Evolutionary conservation across 441 rosid species (phyloP).

Genomic region (Pelargonium fulgidum): DNA sequence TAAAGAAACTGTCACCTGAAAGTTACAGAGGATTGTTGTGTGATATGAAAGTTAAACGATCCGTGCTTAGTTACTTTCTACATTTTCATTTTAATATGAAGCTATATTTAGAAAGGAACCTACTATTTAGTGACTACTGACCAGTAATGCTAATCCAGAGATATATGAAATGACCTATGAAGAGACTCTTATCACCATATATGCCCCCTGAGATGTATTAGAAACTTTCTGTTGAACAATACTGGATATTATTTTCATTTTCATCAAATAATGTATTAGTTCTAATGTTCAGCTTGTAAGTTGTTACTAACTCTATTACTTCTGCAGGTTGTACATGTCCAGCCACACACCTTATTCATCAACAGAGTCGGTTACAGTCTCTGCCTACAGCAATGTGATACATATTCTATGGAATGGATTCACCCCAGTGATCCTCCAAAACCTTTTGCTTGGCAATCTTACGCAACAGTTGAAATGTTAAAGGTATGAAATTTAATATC

Average conservation of each 20-base stretch:
- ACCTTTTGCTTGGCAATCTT: conserved; percentile 69
- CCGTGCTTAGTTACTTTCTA: too few species aligned
- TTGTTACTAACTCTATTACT: not conserved
- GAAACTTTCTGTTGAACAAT: not conserved
- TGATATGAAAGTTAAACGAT: too few species aligned
- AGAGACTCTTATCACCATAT: not conserved
- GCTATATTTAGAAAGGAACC: too few species aligned
- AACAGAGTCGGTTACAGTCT: conserved; percentile 74
- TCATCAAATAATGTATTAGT: not conserved
- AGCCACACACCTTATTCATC: conserved; percentile 77
- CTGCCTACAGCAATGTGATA: conserved; percentile 86
- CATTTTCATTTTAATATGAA: too few species aligned
- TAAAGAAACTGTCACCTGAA: too few species aligned
- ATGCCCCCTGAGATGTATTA: not conserved
- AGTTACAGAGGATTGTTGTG: too few species aligned
- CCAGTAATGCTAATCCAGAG: not conserved
- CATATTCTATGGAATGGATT: conserved; percentile 72
- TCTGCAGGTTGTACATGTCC: conserved; percentile 87
- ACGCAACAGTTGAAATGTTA: conserved; percentile 54
- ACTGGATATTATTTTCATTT: not conserved
- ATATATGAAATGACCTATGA: not conserved
- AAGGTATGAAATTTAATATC: conserved; percentile 39
- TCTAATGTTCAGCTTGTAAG: not conserved
- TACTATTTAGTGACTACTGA: too few species aligned
- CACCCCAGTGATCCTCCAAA: conserved; percentile 88